Conservation (phyloP, 495 filamentous ascomycete species). For the Sabuloglossum arenarium region DNA sequence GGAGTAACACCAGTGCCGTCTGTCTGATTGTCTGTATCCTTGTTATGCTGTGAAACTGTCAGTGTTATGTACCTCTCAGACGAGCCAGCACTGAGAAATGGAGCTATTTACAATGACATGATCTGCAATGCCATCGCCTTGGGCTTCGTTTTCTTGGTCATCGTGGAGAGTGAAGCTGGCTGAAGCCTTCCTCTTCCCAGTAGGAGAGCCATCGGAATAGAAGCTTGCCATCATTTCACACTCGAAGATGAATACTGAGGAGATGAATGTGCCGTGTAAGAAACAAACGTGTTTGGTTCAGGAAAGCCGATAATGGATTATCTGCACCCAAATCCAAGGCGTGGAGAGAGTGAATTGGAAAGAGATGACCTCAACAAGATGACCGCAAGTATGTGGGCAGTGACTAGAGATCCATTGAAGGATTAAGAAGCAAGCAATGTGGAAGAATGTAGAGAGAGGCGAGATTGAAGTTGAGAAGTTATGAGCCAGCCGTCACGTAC, state of each 20-base stretch:
- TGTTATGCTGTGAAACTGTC: background rate
- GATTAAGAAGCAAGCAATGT: background rate
- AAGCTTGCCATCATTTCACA: background rate
- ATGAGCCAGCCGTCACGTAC: background rate
- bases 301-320: background rate
- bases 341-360: background rate
- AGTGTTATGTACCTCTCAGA: background rate
- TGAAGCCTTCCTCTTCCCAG: slow-evolving; percentile 7
- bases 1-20: background rate
- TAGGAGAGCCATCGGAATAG: background rate
- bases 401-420: background rate
- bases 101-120: background rate
- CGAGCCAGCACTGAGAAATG: background rate
- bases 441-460: background rate
- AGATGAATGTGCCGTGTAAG: background rate
- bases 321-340: background rate
- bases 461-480: background rate
- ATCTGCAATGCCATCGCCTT: background rate
- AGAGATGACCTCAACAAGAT: background rate
- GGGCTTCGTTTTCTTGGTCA: slow-evolving; percentile 6
- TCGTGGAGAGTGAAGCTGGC: slow-evolving; percentile 14
- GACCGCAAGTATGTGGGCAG: background rate
- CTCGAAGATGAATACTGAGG: background rate
- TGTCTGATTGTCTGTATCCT: background rate
- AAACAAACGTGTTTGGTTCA: background rate